Conservation (phyloP, 1,284 basidiomycete genomes). For the Anthracocystis panici-leucophaei region DNA sequence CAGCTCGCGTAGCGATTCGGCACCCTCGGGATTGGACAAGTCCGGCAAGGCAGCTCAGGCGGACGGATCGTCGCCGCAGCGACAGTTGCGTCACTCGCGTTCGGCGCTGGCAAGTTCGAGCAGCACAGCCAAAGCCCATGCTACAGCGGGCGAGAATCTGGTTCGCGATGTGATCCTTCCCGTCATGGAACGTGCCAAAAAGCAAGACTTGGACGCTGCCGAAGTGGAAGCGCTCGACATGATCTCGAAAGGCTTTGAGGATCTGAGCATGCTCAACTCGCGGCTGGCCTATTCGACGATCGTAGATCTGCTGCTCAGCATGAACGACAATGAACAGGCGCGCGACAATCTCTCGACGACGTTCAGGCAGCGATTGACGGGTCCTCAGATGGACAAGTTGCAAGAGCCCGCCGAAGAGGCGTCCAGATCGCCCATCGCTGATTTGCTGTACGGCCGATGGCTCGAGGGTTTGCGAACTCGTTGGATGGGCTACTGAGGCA, state of each 20-base stretch:
- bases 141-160: conserved; percentile 45
- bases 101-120: conserved; percentile 38
- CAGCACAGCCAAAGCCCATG: conserved; percentile 41
- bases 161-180: conserved; percentile 60
- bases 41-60: not conserved
- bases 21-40: conserved; percentile 30
- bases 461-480: conserved; percentile 79
- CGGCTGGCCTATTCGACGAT: conserved; percentile 86
- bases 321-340: conserved; percentile 74
- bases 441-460: conserved; percentile 95
- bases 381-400: conserved; percentile 34
- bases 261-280: conserved; percentile 83
- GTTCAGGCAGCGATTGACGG: conserved; percentile 46
- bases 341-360: conserved; percentile 49
- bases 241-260: conserved; percentile 87
- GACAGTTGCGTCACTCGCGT: conserved; percentile 37
- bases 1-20: conserved; percentile 40
- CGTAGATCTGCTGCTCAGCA: conserved; percentile 87
- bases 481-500: conserved; percentile 56
- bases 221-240: conserved; percentile 90
- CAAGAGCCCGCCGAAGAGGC: conserved; percentile 43
- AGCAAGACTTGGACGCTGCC: conserved; percentile 82
- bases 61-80: conserved; percentile 14
- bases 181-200: conserved; percentile 55
- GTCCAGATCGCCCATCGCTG: conserved; percentile 80